Conservation (phyloP, 495 filamentous ascomycete genomes). For the Staphylotrichum longicolle region DNA sequence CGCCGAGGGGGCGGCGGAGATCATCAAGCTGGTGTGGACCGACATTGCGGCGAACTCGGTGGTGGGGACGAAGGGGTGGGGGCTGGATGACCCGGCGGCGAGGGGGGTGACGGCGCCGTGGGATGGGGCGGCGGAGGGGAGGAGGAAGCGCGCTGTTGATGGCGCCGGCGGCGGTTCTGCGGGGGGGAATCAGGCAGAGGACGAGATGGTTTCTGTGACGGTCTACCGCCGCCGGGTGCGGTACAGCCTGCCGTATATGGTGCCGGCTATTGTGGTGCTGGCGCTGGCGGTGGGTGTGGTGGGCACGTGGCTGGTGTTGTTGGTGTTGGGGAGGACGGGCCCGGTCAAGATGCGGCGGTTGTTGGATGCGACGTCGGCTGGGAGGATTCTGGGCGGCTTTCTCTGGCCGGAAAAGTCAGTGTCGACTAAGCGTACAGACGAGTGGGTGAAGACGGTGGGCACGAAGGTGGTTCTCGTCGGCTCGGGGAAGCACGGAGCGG, state of each 20-base stretch:
- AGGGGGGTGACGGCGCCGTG: too few relatives aligned
- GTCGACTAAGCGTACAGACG: not conserved
- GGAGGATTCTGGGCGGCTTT: slow-evolving; percentile 4
- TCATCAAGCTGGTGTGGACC: slow-evolving; percentile 4
- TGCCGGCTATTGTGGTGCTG: slow-evolving; percentile 5
- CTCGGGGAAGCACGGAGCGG: not conserved
- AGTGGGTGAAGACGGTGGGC: slow-evolving; percentile 10
- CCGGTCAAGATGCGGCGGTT: slow-evolving; percentile 1
- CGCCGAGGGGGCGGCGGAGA: not conserved
- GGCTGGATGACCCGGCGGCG: slow-evolving; percentile 3
- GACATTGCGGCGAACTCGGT: slow-evolving; percentile 9
- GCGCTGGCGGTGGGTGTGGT: not conserved
- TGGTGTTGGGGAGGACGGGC: not conserved
- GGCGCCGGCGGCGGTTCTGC: not conserved
- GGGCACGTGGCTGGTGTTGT: not conserved
- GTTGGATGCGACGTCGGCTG: slow-evolving; percentile 7
- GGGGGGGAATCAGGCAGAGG: not conserved
- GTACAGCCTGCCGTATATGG: not conserved
- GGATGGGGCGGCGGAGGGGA: too few relatives aligned
- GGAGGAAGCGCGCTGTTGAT: too few relatives aligned
- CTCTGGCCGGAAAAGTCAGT: not conserved
- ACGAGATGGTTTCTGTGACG: not conserved
- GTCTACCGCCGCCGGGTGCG: not conserved
- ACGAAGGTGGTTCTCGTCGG: slow-evolving; percentile 1
- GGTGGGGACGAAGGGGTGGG: slow-evolving; percentile 10